These are phyloP conservation scores for Paxillus ammoniavirescens DNA, from an alignment of 768 basidiomycete genomes.

Conservation along the genomic window DNA sequence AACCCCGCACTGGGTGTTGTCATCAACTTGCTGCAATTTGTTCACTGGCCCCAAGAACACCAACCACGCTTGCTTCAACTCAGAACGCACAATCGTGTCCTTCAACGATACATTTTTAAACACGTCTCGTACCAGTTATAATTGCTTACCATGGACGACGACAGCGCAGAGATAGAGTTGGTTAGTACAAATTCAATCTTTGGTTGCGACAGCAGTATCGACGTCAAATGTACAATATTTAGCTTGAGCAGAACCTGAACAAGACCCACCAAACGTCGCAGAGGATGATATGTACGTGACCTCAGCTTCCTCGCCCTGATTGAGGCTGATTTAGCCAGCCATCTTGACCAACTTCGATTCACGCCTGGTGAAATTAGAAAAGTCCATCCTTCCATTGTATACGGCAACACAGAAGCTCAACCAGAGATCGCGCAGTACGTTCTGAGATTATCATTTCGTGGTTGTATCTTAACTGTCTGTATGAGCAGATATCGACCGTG, in stretches of 20 bases:
- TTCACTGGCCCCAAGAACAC: no score
- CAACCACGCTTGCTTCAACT: no score
- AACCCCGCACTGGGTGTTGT: not conserved
- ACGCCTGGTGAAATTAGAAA: constrained; percentile 78
- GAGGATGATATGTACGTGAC: constrained; percentile 73
- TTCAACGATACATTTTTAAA: no score
- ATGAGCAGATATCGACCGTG: constrained; percentile 72
- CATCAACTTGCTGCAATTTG: not conserved
- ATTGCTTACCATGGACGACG: constrained; percentile 19
- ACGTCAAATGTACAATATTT: not conserved
- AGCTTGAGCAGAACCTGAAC: constrained; percentile 87
- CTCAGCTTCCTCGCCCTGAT: not conserved
- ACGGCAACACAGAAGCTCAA: constrained; percentile 75
- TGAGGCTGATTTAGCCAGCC: constrained; percentile 46
- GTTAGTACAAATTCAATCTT: constrained; percentile 1
- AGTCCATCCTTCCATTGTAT: constrained; percentile 82
- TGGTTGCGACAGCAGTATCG: not conserved
- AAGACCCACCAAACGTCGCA: constrained; percentile 85
- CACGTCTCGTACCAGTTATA: no score
- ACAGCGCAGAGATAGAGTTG: constrained; percentile 27
- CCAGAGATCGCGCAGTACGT: constrained; percentile 67
- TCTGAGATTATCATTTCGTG: not conserved
- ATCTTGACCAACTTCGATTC: constrained; percentile 84
- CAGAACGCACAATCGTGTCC: no score
- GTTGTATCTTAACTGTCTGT: not conserved